Base-by-base conservation (phyloP, 192 early-diverging fungal genomes). In the Borealophlyctis nickersoniae region DNA sequence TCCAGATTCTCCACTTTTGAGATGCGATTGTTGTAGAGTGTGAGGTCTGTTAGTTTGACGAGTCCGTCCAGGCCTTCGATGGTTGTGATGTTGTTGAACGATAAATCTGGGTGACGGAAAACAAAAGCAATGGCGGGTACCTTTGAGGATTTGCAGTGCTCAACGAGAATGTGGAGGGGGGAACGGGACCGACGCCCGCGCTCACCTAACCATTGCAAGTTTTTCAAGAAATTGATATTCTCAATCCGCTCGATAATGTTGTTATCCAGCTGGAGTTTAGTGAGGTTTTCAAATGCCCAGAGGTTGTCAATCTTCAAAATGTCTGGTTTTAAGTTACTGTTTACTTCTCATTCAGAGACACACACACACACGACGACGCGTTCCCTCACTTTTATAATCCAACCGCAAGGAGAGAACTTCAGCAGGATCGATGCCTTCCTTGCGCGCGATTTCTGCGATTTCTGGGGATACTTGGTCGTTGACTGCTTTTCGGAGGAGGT, bases 201-300 rank as follows among this genome's bases (percentile, higher is more conserved):
- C 62, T n/a, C 39, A 83, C 81, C 81, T 19, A 86, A 72, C 85
- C 85, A 86, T 65, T 73, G 68, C 16, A 86, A 65, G 59, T 86
- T 84, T 53, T 71, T 76, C 34, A 86, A 55, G 56, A 81, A 83
- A 26, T 58, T 60, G 34, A 86, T 72, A 63, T 86, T 86, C 70
- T 86, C 85, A 28, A 86, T 86, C 60, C 72, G 71, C 65, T 86
- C 85, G 48, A 86, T 86, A 62, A 86, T 86, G 60, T 86, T 86
- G 69, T 86, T 86, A 67, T 86, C 85, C 11, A 86, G 72, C 60
- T 86, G 85, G 58, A 86, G 70, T 52, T 84, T 86, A 11, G 77
- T 80, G 39, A 86, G 71, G 60, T 84, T 86, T 57, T 75, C 70
- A 60, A 79, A 83, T 30, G 71, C 70, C 81, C 83, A 86, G 23